Percentiles rank a stretch among this genome's conserved stretches.
Conservation (phyloP, 2,329 filamentous ascomycete species). For the Chaetomium strumarium region DNA sequence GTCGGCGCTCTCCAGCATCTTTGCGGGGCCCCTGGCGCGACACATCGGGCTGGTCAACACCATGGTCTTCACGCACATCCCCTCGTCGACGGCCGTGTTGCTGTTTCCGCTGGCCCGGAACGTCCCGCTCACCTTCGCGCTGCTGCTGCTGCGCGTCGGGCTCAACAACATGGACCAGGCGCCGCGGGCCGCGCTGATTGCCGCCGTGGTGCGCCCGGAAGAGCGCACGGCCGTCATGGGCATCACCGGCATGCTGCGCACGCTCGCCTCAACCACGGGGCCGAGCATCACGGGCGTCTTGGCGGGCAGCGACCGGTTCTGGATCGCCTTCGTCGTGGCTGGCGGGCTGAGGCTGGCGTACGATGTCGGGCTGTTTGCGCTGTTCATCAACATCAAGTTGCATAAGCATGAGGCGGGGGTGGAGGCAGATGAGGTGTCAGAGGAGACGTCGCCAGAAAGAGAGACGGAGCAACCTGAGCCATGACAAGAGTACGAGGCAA, state of each 20-base stretch:
- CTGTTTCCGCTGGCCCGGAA: slow-evolving; percentile 51
- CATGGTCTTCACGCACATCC: slow-evolving; percentile 58
- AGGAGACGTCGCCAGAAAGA: too few relatives aligned
- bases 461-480: too few relatives aligned
- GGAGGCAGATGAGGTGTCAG: not conserved
- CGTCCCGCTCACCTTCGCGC: slow-evolving; percentile 45
- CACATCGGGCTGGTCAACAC: slow-evolving; percentile 58
- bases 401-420: slow-evolving; percentile 26
- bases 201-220: slow-evolving; percentile 57
- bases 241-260: slow-evolving; percentile 56
- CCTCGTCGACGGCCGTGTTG: slow-evolving; percentile 55
- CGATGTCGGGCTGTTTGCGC: slow-evolving; percentile 51
- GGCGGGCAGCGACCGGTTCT: slow-evolving; percentile 48
- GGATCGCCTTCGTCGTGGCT: slow-evolving; percentile 56
- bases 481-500: too few relatives aligned
- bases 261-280: slow-evolving; percentile 49
- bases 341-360: slow-evolving; percentile 49
- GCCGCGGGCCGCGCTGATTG: slow-evolving; percentile 59
- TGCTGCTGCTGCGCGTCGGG: slow-evolving; percentile 54
- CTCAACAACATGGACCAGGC: slow-evolving; percentile 67
- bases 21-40: slow-evolving; percentile 52
- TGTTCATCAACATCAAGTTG: slow-evolving; percentile 55
- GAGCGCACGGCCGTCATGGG: slow-evolving; percentile 67
- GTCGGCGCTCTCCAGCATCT: slow-evolving; percentile 46
- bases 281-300: slow-evolving; percentile 52